Evolutionary conservation across 1,284 basidiomycete species (phyloP), one percentile per base, ranked within the genome.

Genomic region (Moesziomyces parantarcticus): DNA sequence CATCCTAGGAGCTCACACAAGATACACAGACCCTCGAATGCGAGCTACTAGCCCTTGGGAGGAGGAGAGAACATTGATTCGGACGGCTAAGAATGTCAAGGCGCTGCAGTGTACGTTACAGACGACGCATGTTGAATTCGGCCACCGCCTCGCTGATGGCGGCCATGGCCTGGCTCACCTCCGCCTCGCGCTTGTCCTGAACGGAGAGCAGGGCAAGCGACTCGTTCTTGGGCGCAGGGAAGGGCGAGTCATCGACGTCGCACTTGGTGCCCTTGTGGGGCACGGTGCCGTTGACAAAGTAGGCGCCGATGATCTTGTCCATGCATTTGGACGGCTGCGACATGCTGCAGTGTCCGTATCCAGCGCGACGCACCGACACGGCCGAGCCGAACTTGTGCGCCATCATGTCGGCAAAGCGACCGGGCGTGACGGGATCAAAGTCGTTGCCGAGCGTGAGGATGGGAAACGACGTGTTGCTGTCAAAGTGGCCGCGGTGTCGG

Each of bases 361-460:
- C 73, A 10, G 54, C 50, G 20, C 69, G 50, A 10, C 54, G 64
- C 34, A 77, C 63, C 49, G 63, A 64, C 2, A 67, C 65, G 23
- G 69, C 67, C 14, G 57, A 60, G 43, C 49, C 55, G 26, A 77
- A 77, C 16, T 21, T 49, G 60, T 55, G 25, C 1, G 73, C 73
- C 69, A 76, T 75, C 58, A 50, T 57, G 18, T 69, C 62, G 29
- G 76, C 76, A 32, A 60, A 65, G 20, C 56, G 47, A 25, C 56
- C 58, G 10, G 76, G 73, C 11, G 76, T 77, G 34, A 76, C 76
- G n/a, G 75, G 76, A 36, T 77, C 76, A 39, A 56, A 75, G 40
- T 75, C 68, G 56, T 77, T 77, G 40, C 73, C 69, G n/a, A 75
- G 64, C 18, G 45, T 50, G 25, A 77, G 69, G 23, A 77, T 32